These are phyloP conservation scores for Rhododendron henanense DNA, from an alignment of 148 eudicot species.

Conservation along the genomic window DNA sequence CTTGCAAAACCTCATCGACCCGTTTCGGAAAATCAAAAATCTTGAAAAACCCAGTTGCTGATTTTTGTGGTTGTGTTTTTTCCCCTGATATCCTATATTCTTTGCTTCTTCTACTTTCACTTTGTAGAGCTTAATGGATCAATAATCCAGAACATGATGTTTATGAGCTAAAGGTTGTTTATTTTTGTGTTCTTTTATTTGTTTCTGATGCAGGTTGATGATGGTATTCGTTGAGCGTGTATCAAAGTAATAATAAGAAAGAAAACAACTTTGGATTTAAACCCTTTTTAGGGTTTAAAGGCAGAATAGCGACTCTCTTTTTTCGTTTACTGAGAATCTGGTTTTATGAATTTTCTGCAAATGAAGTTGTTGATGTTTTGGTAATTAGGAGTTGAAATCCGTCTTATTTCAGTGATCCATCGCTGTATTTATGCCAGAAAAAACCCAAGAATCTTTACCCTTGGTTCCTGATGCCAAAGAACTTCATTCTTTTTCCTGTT, in stretches of 20 bases:
- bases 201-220: slow-evolving; percentile 7
- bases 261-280: background rate
- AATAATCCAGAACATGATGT: background rate
- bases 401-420: background rate
- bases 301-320: background rate
- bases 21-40: slow-evolving; percentile 16
- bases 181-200: background rate
- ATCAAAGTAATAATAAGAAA: background rate
- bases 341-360: slow-evolving; percentile 9
- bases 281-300: slow-evolving; percentile 1
- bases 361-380: slow-evolving; percentile 4
- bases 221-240: background rate
- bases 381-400: background rate
- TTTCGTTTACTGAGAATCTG: background rate
- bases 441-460: background rate
- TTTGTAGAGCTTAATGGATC: background rate
- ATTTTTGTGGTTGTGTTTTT: background rate
- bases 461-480: background rate
- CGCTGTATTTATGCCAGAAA: background rate
- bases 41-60: slow-evolving; percentile 20
- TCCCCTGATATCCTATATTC: background rate
- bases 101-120: background rate
- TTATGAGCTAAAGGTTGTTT: background rate
- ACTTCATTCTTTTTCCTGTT: background rate
- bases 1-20: slow-evolving; percentile 30